Evolutionary conservation across 768 basidiomycete species (phyloP), one percentile per base, ranked within the genome.

Genomic region (Hypsizygus marmoreus): DNA sequence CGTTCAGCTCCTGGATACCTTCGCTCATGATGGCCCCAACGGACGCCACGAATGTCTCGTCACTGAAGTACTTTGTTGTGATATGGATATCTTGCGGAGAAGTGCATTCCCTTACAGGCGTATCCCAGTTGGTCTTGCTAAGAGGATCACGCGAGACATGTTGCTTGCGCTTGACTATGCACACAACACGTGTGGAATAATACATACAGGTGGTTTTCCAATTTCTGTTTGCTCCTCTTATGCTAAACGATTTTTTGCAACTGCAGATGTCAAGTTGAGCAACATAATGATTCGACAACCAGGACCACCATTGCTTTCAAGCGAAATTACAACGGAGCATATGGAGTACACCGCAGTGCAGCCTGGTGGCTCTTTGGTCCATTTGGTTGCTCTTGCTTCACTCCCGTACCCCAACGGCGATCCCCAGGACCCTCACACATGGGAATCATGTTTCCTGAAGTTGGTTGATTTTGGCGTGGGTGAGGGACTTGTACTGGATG

Each of bases 41-140:
- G 87, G 88, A 33, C 77, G 72, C 22, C 87, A 89, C 63, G 81
- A 88, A 51, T 89, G 88, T 73, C 86, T 89, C 85, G 84, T 87
- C 26, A 6, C 31, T 13, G 31, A 33, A 13, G 31, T 16, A 12
- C 31, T 33, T n/a, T 33, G 31, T 16, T 33, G 31, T 12, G 31
- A 33, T 33, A n/a, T 33, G 4, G 31, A 33, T 33, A 5, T 5
- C 13, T n/a, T 33, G 31, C 6, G 6, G 13, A n/a, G 13, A 16
- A 6, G 17, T 33, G 13, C 4, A 5, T 33, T n/a, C 13, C 31
- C 31, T 6, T 33, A 12, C 5, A 13, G 31, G 17, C 13, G 31
- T n/a, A n/a, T 33, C 6, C 31, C 31, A n/a, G 6, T 33, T 6
- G 31, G 5, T 16, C 31, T 33, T 13, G 31, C 31, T n/a, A 33